Evolutionary conservation across 768 basidiomycete genomes (phyloP).

Genomic region (Amanita fuliginea): DNA sequence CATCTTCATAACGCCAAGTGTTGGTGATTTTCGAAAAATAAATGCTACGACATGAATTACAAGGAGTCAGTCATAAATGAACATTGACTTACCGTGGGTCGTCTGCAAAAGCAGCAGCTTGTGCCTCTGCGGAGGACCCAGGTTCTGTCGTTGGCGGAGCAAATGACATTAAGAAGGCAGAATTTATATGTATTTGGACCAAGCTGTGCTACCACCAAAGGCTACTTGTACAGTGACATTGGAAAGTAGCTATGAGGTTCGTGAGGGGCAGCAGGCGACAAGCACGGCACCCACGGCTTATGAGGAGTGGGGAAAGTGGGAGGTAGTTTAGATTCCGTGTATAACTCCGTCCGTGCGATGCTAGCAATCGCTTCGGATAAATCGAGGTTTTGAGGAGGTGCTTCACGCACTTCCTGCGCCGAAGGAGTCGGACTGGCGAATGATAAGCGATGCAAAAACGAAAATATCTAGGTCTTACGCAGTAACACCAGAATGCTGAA

Average conservation of each 20-base stretch:
- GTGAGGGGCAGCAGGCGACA: constrained; percentile 73
- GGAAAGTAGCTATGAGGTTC: constrained; percentile 77
- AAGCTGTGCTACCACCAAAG: neutral
- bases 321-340: constrained; percentile 55
- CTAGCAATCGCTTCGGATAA: constrained; percentile 64
- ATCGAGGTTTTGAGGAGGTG: constrained; percentile 35
- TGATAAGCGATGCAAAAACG: neutral
- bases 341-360: constrained; percentile 49
- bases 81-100: constrained; percentile 50
- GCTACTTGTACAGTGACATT: constrained; percentile 50
- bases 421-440: constrained; percentile 43
- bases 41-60: constrained; percentile 32
- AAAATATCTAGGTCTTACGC: constrained; percentile 35
- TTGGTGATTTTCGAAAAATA: constrained; percentile 66
- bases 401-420: constrained; percentile 10
- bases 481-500: constrained; percentile 60
- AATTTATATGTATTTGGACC: constrained; percentile 3
- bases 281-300: constrained; percentile 66
- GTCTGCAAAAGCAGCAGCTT: constrained; percentile 60
- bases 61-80: constrained; percentile 9
- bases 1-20: constrained; percentile 86
- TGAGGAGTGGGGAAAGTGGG: constrained; percentile 59
- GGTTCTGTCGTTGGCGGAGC: constrained; percentile 38
- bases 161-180: constrained; percentile 25
- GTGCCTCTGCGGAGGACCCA: constrained; percentile 42